These are phyloP conservation scores for Puya raimondii DNA, from an alignment of 176 grass and related monocot genomes.

Conservation along the genomic window DNA sequence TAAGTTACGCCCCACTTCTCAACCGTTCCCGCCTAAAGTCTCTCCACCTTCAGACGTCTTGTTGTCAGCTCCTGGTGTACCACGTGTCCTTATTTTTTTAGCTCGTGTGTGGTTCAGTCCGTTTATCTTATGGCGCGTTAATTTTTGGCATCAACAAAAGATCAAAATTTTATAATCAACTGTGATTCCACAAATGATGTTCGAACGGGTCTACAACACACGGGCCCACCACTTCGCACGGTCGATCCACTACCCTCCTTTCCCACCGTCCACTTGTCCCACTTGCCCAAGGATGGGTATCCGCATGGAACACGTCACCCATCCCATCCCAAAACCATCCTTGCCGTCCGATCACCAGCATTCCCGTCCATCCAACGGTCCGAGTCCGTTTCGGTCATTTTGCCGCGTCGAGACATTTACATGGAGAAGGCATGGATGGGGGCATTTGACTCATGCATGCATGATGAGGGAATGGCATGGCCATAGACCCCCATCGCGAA, in stretches of 20 bases:
- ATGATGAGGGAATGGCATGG: constrained; percentile 17
- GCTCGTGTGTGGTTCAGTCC: no score
- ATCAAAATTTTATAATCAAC: no score
- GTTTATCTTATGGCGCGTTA: no score
- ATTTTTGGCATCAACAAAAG: no score
- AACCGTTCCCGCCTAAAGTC: no score
- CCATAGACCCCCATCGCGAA: constrained; percentile 9
- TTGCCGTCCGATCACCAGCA: background rate
- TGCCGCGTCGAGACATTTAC: background rate
- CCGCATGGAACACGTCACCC: constrained; percentile 14
- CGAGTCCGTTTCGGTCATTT: background rate
- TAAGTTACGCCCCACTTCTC: no score
- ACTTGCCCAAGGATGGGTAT: constrained; percentile 8
- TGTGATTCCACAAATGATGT: no score
- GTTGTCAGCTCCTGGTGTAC: no score
- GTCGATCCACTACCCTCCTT: background rate
- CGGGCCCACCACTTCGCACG: background rate
- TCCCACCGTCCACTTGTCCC: constrained; percentile 29
- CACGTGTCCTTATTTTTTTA: no score
- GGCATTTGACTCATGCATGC: background rate
- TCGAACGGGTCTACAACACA: background rate
- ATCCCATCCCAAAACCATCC: background rate
- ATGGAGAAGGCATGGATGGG: background rate
- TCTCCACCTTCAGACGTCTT: no score
- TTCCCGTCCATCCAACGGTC: background rate